These are phyloP conservation scores for Phytophthora citricola DNA, from an alignment of 352 stramenopile genomes.

Conservation along the genomic window DNA sequence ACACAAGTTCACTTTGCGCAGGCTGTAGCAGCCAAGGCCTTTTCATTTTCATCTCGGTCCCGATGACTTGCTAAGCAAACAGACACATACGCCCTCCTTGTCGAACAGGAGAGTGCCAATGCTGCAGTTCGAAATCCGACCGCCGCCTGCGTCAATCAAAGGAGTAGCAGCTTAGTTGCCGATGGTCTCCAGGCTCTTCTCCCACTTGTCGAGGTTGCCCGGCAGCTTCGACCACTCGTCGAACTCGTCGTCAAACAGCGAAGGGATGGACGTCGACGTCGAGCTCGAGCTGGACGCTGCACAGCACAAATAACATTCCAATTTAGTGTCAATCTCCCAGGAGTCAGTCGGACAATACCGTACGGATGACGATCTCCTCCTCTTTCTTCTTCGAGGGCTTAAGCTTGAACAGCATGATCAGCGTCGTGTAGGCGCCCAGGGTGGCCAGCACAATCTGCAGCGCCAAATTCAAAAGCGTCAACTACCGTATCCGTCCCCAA, in stretches of 20 bases:
- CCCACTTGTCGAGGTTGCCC: slow-evolving; percentile 87
- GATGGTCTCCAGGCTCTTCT: slow-evolving; percentile 88
- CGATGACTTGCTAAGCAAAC: slow-evolving; percentile 15
- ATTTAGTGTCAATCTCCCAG: background rate
- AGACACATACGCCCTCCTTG: slow-evolving; percentile 5
- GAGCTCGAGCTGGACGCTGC: slow-evolving; percentile 45
- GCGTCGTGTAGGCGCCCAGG: slow-evolving; percentile 78
- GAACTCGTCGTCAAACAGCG: slow-evolving; percentile 87
- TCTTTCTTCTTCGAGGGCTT: slow-evolving; percentile 86
- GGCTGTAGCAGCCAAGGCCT: slow-evolving; percentile 34
- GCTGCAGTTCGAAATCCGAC: slow-evolving; percentile 11
- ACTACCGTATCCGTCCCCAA: background rate
- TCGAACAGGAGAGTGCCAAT: slow-evolving; percentile 13
- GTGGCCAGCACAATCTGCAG: slow-evolving; percentile 84
- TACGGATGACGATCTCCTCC: slow-evolving; percentile 62
- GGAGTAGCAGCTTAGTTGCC: slow-evolving; percentile 63
- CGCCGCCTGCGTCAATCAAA: slow-evolving; percentile 16
- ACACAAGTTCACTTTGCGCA: slow-evolving; percentile 40
- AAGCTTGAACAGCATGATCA: slow-evolving; percentile 87
- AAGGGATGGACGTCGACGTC: slow-evolving; percentile 72
- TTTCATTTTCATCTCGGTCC: slow-evolving; percentile 42
- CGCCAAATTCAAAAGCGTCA: slow-evolving; percentile 6
- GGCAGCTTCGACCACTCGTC: slow-evolving; percentile 87
- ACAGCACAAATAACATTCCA: background rate
- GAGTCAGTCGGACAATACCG: background rate